phyloP scores from a whole-genome alignment of 2,329 filamentous ascomycete genomes.

The Cladophialophora carrionii region DNA sequence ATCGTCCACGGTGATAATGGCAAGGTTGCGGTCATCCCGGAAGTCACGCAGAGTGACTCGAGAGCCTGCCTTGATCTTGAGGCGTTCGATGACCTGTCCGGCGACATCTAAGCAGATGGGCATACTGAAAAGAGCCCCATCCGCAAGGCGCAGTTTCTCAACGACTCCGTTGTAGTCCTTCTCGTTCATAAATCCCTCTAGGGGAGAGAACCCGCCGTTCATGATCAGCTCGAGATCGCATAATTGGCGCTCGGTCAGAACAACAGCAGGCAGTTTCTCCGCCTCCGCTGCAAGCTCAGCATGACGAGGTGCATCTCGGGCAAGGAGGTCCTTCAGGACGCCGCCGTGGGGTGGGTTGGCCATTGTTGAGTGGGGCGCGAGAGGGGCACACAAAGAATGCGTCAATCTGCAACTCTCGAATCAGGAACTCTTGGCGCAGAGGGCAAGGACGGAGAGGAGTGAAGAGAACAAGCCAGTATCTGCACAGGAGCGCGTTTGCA shows the following conservation, averaged over 20 bases:
- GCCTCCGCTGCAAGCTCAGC: constrained; percentile 79
- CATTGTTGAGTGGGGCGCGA: constrained; percentile 41
- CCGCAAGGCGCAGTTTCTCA: constrained; percentile 79
- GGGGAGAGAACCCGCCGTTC: constrained; percentile 94
- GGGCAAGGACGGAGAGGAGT: background rate
- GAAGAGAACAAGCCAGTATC: constrained; percentile 2
- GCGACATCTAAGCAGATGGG: constrained; percentile 91
- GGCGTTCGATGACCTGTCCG: constrained; percentile 71
- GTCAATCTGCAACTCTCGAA: background rate
- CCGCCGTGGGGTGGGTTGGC: constrained; percentile 75
- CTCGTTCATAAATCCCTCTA: constrained; percentile 98
- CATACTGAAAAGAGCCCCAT: constrained; percentile 92
- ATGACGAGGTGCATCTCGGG: constrained; percentile 84
- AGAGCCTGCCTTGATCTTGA: constrained; percentile 76
- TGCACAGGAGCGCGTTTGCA: background rate
- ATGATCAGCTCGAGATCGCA: constrained; percentile 97
- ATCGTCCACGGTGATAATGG: constrained; percentile 93
- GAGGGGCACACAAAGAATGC: background rate
- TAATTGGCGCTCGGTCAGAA: constrained; percentile 89
- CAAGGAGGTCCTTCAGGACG: constrained; percentile 95
- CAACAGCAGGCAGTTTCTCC: constrained; percentile 80
- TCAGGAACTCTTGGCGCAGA: background rate
- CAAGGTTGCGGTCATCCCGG: constrained; percentile 92
- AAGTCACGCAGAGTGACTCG: constrained; percentile 90
- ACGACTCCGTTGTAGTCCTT: constrained; percentile 96